These are phyloP conservation scores for Luffa aegyptiaca DNA, from an alignment of 306 rosid genomes.

Conservation along the genomic window DNA sequence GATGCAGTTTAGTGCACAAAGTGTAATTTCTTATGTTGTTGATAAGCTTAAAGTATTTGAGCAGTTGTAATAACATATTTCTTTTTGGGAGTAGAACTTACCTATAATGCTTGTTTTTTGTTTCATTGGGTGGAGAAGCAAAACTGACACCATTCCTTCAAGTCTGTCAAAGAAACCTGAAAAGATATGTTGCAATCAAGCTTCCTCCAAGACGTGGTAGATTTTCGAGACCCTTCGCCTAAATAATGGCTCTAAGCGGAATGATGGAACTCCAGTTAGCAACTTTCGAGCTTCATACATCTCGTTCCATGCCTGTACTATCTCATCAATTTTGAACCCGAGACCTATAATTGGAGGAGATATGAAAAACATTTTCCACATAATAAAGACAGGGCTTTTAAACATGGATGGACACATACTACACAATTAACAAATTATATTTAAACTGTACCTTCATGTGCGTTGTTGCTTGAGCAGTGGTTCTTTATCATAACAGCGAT, in stretches of 20 bases:
- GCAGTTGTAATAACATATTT: not conserved
- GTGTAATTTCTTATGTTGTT: not conserved
- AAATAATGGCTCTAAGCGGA: conserved; percentile 73
- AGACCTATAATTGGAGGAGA: conserved; percentile 35
- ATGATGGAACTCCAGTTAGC: conserved; percentile 60
- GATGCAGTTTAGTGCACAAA: not conserved
- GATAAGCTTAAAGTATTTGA: not conserved
- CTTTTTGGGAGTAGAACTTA: not conserved
- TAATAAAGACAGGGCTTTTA: not conserved
- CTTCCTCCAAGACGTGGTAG: conserved; percentile 57
- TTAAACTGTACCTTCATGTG: conserved; percentile 39
- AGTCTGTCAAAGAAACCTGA: not conserved
- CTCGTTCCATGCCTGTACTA: conserved; percentile 81
- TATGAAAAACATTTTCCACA: not conserved
- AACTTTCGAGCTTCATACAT: conserved; percentile 78
- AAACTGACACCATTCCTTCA: not conserved
- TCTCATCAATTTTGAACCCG: conserved; percentile 74
- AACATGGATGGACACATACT: not conserved
- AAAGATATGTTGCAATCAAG: conserved; percentile 14
- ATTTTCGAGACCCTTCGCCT: conserved; percentile 61
- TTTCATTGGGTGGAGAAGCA: not conserved
- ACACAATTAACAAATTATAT: not conserved
- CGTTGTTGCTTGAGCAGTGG: conserved; percentile 59
- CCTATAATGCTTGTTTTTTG: not conserved
- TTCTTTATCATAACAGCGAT: conserved; percentile 71